These are phyloP conservation scores for Globisporangium polare DNA, from an alignment of 352 stramenopile genomes.

Conservation along the genomic window DNA sequence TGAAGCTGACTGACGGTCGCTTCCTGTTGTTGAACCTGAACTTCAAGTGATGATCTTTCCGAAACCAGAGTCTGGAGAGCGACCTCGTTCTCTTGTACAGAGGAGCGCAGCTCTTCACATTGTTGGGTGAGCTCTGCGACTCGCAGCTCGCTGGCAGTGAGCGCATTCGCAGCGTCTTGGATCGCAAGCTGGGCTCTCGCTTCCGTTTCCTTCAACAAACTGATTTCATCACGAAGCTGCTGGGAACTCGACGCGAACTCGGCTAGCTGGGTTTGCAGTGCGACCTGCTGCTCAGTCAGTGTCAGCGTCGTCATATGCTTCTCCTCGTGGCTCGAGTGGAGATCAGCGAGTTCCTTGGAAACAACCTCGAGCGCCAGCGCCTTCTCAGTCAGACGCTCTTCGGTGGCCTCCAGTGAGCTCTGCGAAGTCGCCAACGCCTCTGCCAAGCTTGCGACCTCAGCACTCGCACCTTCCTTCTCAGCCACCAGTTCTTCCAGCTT, in stretches of 20 bases:
- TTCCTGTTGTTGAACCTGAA: background rate
- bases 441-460: background rate
- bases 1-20: background rate
- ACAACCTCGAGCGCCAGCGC: constrained; percentile 1
- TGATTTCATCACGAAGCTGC: background rate
- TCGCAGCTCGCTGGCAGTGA: background rate
- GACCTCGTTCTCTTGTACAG: background rate
- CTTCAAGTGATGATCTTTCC: background rate
- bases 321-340: background rate
- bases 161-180: background rate
- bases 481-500: background rate
- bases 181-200: background rate
- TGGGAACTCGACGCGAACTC: background rate
- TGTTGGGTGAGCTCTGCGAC: background rate
- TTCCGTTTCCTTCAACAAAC: background rate
- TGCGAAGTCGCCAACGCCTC: background rate
- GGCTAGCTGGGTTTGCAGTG: constrained; percentile 3
- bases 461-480: constrained; percentile 5
- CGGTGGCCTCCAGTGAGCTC: constrained; percentile 6
- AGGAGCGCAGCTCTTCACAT: background rate
- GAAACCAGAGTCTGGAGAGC: background rate
- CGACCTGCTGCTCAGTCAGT: background rate
- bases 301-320: background rate
- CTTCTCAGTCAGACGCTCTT: constrained; percentile 8
- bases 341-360: constrained; percentile 1